A percentile compares a stretch with the other conserved stretches of the same genome.
phyloP scores from a whole-genome alignment of 305 asterid genomes.

The Fraxinus xanthoxyloides region DNA sequence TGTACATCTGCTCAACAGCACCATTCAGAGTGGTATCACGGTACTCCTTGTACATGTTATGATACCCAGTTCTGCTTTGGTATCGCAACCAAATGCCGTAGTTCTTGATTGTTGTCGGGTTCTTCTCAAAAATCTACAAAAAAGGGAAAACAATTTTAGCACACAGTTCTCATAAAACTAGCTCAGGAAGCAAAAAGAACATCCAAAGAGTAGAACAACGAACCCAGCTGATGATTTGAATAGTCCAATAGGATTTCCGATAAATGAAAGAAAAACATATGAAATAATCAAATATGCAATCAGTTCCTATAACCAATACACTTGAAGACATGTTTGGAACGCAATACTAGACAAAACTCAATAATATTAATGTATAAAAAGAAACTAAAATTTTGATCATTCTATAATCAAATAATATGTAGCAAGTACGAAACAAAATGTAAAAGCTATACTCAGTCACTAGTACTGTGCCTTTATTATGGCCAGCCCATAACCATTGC shows the following conservation, averaged over 20 bases:
- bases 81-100: slow-evolving; percentile 54
- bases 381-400: neutral
- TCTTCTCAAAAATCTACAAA: slow-evolving; percentile 48
- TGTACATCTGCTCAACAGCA: slow-evolving; percentile 60
- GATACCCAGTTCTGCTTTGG: slow-evolving; percentile 60
- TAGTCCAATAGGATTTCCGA: neutral
- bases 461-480: neutral
- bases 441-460: neutral
- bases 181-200: neutral
- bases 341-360: neutral
- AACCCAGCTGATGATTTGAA: neutral
- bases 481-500: neutral
- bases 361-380: neutral
- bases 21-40: slow-evolving; percentile 57
- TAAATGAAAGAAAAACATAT: neutral
- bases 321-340: neutral
- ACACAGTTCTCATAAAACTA: neutral
- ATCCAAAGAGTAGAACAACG: neutral
- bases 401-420: neutral
- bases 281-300: neutral
- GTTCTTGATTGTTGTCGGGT: slow-evolving; percentile 53
- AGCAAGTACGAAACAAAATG: neutral
- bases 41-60: slow-evolving; percentile 63
- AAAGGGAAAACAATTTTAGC: neutral
- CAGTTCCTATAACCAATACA: neutral